Evolutionary conservation across 768 basidiomycete species (phyloP).

Genomic region (Russula sp.): DNA sequence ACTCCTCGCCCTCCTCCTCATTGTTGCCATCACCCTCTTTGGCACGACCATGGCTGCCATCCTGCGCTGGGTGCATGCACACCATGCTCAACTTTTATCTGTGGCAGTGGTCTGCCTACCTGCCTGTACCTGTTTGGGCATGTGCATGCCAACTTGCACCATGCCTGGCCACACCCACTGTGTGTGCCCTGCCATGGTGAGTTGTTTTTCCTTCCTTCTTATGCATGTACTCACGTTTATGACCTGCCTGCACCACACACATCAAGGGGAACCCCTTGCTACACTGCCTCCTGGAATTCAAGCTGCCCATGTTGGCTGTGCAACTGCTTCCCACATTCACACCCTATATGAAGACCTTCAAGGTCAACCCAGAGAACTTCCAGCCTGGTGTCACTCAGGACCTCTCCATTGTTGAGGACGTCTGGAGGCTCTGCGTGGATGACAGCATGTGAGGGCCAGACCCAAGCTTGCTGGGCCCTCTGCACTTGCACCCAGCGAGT

Average conservation of each 20-base stretch:
- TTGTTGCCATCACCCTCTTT: no score
- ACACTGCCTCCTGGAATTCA: constrained; percentile 41
- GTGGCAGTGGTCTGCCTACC: no score
- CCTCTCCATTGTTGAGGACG: constrained; percentile 51
- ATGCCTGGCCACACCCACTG: no score
- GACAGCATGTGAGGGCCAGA: background rate
- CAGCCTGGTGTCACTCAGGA: constrained; percentile 75
- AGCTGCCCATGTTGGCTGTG: constrained; percentile 51
- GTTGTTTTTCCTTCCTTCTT: no score
- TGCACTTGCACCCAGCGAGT: background rate
- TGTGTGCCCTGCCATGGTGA: no score
- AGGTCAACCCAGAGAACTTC: constrained; percentile 70
- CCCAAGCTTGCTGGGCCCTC: constrained; percentile 10
- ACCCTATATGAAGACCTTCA: constrained; percentile 54
- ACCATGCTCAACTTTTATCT: no score
- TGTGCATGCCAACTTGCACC: no score
- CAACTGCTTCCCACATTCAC: constrained; percentile 39
- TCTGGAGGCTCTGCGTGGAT: constrained; percentile 46
- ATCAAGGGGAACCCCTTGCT: constrained; percentile 34
- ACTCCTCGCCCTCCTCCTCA: no score
- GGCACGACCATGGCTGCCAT: no score
- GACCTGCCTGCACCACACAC: constrained; percentile 18
- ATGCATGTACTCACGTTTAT: no score
- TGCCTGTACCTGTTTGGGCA: no score
- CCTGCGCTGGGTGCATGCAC: no score